Conservation (phyloP, 164 flowering plant genomes). For the Vitis amurensis region DNA sequence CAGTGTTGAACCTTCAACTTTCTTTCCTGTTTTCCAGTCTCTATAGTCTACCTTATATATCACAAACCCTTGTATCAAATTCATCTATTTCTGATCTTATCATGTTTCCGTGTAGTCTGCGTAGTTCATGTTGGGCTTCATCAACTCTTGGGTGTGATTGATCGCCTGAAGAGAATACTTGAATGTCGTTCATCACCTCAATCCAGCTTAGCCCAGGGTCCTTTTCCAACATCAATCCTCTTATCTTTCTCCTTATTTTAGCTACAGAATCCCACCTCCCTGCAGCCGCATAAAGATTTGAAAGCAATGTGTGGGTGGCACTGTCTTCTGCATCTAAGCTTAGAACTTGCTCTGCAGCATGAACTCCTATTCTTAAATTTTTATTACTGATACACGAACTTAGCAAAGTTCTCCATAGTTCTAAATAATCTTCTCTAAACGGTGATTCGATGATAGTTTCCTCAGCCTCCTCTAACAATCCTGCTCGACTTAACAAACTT, state of each 20-base stretch:
- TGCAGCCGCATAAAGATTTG: conserved; percentile 67
- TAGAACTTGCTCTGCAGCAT: conserved; percentile 63
- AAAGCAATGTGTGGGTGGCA: conserved; percentile 59
- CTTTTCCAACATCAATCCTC: conserved; percentile 51
- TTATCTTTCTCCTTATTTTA: conserved; percentile 62
- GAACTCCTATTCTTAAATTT: conserved; percentile 49
- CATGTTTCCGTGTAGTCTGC: conserved; percentile 46
- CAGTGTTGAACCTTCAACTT: too few species aligned
- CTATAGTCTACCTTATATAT: neutral
- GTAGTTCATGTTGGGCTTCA: conserved; percentile 42
- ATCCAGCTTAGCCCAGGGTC: conserved; percentile 93
- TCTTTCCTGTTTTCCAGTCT: too few species aligned
- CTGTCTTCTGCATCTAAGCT: conserved; percentile 52
- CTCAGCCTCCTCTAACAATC: conserved; percentile 67
- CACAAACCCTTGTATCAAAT: conserved; percentile 1
- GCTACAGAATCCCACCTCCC: conserved; percentile 76
- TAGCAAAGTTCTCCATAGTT: conserved; percentile 78
- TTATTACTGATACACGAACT: conserved; percentile 54
- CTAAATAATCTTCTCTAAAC: conserved; percentile 27
- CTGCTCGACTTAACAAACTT: conserved; percentile 73
- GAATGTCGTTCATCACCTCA: conserved; percentile 40
- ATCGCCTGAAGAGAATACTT: conserved; percentile 62
- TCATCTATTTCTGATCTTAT: conserved; percentile 11
- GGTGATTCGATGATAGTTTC: conserved; percentile 54
- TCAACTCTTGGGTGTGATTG: conserved; percentile 42